Conservation (phyloP, 2,329 filamentous ascomycete genomes). For the Ascochyta fabae region DNA sequence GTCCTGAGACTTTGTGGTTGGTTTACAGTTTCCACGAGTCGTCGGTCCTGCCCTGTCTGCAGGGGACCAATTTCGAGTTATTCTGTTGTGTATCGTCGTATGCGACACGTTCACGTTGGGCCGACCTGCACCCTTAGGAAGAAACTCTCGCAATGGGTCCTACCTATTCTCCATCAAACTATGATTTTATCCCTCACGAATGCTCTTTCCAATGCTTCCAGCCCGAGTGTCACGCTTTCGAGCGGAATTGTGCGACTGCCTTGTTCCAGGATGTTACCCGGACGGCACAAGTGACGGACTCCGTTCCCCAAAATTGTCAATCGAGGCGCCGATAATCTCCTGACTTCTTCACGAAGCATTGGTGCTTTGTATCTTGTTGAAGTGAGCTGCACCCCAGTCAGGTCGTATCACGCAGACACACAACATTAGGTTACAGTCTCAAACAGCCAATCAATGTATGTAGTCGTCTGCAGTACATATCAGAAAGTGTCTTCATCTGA, state of each 20-base stretch:
- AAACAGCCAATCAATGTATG: background rate
- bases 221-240: background rate
- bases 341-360: background rate
- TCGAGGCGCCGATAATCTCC: background rate
- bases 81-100: background rate
- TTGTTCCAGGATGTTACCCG: background rate
- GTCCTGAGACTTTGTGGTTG: background rate
- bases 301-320: background rate
- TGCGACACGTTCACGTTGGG: constrained; percentile 1
- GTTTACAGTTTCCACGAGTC: background rate
- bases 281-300: background rate
- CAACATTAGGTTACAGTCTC: background rate
- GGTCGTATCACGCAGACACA: background rate
- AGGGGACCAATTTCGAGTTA: background rate
- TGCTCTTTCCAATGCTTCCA: background rate
- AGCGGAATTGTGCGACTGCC: background rate
- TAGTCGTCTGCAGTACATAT: background rate
- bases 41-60: background rate
- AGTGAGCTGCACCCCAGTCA: background rate
- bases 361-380: background rate
- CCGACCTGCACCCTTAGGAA: background rate
- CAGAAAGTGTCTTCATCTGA: background rate
- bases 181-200: background rate
- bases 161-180: background rate
- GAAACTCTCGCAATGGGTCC: background rate